phyloP scores from a whole-genome alignment of 2,329 filamentous ascomycete species.

The Ophiosphaerella herpotricha region DNA sequence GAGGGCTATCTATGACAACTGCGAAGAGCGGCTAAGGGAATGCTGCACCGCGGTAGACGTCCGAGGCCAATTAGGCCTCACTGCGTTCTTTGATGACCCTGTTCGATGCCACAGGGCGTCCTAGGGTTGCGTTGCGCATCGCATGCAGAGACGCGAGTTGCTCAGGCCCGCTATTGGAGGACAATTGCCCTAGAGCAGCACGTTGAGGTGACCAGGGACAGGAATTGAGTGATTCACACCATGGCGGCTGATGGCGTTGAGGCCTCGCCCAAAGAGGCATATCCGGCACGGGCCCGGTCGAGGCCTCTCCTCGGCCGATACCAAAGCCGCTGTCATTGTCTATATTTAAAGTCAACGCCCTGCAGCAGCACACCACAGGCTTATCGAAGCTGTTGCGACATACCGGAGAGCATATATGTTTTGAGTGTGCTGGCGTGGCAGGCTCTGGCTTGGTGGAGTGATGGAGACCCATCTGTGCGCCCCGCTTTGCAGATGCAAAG shows the following conservation, averaged over 20 bases:
- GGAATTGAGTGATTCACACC: constrained; percentile 14
- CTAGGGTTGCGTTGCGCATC: constrained; percentile 9
- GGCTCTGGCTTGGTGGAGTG: background rate
- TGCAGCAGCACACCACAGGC: too few species aligned
- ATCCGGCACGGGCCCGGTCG: constrained; percentile 2
- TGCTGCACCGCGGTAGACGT: constrained; percentile 2
- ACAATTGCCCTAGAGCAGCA: constrained; percentile 16
- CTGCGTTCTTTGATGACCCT: constrained; percentile 21
- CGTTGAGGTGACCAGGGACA: constrained; percentile 20
- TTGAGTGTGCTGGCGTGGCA: background rate
- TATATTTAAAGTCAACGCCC: too few species aligned
- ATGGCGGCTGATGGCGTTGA: constrained; percentile 10
- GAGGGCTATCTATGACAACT: constrained; percentile 8
- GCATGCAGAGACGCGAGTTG: constrained; percentile 14
- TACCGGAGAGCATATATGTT: too few species aligned
- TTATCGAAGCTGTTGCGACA: too few species aligned
- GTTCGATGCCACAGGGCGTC: constrained; percentile 26
- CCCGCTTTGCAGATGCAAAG: constrained; percentile 11
- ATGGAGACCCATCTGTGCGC: background rate
- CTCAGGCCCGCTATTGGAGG: constrained; percentile 26
- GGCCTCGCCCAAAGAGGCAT: constrained; percentile 5
- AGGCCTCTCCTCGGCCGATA: constrained; percentile 22
- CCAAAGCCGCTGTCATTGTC: background rate
- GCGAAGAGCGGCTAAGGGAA: constrained; percentile 15
- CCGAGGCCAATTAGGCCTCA: constrained; percentile 7